Base-by-base conservation (phyloP, 2,329 filamentous ascomycete genomes). In the Epicoccum nigrum region DNA sequence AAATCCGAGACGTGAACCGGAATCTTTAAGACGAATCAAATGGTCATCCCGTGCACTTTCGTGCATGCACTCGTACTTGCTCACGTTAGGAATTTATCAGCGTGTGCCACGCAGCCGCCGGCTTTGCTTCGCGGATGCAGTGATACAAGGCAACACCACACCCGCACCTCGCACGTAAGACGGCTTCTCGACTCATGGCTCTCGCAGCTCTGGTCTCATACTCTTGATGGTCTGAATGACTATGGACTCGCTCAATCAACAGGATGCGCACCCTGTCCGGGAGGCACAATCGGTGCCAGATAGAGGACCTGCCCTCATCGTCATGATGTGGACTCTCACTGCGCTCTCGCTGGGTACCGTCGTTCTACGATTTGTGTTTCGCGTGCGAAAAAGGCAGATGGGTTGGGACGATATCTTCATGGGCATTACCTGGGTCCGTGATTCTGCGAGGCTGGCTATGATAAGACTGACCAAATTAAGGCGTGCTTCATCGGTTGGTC, bases 361-460 rank as follows among this genome's bases (percentile, higher is more conserved):
- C 8, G 17, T 40, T 17, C 21, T 51, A 1, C 28, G 47, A 20
- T 51, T 51, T 2, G 7, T 30, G 2, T 44, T 44, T 23, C 47
- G 47, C 7, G 28, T 8, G 32, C 33, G 34, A 11, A 39, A 30
- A 7, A 33, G 17, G 4, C 40, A 34, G 16, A 27, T 51, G 12
- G 47, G 47, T 7, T 51, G 40, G 34, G 47, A 39, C 9, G 47
- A 45, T 16, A 23, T 39, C 9, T 45, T 51, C 20, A 51, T 51
- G 47, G 40, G 25, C 0, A 27, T 28, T 4, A 49, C 46, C 4
- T 43, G 39, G 46, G 46, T 50, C 43, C 7, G 46, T 20, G 4
- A 7, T 19, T 8, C 28, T 4, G 7, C 7, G 2, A 20, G n/a
- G 7, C 5, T 12, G 19, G 17, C 7, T 11, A 8, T 7, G 16